Base-by-base conservation (phyloP, 2,329 filamentous ascomycete genomes). In the Amesomyces nigricolor region DNA sequence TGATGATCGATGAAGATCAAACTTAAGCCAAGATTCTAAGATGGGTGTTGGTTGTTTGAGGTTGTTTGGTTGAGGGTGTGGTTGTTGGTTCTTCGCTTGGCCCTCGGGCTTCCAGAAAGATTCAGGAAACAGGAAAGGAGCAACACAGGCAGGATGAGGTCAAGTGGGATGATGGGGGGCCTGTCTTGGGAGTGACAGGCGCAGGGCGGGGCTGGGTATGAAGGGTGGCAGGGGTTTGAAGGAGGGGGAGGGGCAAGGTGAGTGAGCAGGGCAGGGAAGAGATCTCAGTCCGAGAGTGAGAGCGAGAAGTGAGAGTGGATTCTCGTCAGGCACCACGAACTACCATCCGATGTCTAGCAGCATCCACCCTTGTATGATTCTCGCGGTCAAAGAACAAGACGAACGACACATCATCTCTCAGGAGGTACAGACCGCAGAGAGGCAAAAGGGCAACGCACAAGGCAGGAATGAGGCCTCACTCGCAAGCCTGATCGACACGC, bases 151-250 rank as follows among this genome's bases (percentile, higher is more conserved):
- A 43, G 17, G 30, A 40, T 46, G 42, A 50, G 35, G 39, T 45
- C 42, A 57, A 48, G 59, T 38, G 47, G 40, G 47, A 46, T 16
- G 13, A 44, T 45, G 38, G 47, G 22, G 40, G 38, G 50, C 40
- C 40, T 47, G 47, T 46, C 43, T 48, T 19, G 45, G 29, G 44
- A 39, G 13, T 17, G 50, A 43, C 51, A 43, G 43, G 54, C 45
- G 42, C 14, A 38, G 51, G 39, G 56, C 56, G 56, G 56, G 56
- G 56, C 55, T 14, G 22, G 57, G n/a, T 52, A 47, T 51, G 42
- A 47, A 52, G 42, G 43, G 47, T 48, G 38, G 42, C 29, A 53
- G 46, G 40, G 51, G 47, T 26, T 29, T 38, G 39, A 48, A 39
- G 38, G 48, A 42, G 30, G 17, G 38, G 42, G 37, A n/a, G 32